Percentiles rank a stretch among this genome's conserved stretches.
These are phyloP conservation scores for Phaeodactylum tricornutum DNA, from an alignment of 108 stramenopile species.

Conservation along the genomic window DNA sequence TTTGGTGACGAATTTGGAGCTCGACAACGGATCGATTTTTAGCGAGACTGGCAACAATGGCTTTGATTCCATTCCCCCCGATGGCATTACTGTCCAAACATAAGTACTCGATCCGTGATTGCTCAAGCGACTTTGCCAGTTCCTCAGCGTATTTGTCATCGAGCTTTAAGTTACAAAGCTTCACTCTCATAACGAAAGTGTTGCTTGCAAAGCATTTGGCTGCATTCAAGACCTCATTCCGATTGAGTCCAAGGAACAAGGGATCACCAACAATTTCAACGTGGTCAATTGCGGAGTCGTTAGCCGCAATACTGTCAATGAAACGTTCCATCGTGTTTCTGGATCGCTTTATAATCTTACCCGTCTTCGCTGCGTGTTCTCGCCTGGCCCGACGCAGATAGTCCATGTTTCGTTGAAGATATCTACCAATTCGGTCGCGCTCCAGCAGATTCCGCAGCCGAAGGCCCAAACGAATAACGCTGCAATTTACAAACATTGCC, in stretches of 20 bases:
- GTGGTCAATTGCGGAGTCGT: constrained; percentile 12
- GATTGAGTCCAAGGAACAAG: constrained; percentile 19
- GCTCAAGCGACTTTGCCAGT: constrained; percentile 13
- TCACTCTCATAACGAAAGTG: constrained; percentile 15
- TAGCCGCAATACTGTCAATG: constrained; percentile 23
- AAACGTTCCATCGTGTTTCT: constrained; percentile 25
- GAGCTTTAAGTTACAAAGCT: constrained; percentile 20
- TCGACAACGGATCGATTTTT: constrained; percentile 21
- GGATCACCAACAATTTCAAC: constrained; percentile 26
- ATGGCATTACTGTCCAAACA: constrained; percentile 27
- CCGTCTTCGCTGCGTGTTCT: constrained; percentile 18
- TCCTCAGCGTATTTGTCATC: constrained; percentile 23
- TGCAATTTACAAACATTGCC: constrained; percentile 26
- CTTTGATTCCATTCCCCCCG: constrained; percentile 19
- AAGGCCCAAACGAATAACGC: constrained; percentile 22
- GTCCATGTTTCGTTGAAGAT: constrained; percentile 26
- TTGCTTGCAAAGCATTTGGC: constrained; percentile 24
- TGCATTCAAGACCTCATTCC: constrained; percentile 21
- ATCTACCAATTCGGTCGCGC: constrained; percentile 24
- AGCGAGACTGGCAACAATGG: constrained; percentile 16
- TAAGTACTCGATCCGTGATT: constrained; percentile 18
- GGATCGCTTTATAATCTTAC: constrained; percentile 12
- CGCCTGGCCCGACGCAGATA: constrained; percentile 28
- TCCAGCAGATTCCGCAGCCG: constrained; percentile 21
- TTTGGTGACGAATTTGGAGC: constrained; percentile 33